phyloP scores from a whole-genome alignment of 257 asterid species.

The Solanum sitiens region DNA sequence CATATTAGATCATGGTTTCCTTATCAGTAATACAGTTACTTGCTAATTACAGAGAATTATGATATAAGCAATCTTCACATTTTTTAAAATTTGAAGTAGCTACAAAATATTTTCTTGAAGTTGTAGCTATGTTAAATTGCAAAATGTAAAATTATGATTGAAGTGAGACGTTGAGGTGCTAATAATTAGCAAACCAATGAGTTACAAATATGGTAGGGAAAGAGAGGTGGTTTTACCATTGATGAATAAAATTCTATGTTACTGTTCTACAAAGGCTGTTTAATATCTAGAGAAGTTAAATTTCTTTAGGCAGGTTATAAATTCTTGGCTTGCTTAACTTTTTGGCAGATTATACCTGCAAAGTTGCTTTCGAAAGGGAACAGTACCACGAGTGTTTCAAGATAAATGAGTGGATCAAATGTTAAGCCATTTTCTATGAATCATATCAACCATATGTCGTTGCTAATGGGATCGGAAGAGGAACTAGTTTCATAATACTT shows the following conservation, averaged over 20 bases:
- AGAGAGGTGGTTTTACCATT: neutral
- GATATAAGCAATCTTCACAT: neutral
- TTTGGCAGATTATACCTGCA: neutral
- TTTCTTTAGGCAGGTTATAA: neutral
- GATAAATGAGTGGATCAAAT: neutral
- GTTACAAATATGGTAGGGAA: neutral
- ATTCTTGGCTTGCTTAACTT: neutral
- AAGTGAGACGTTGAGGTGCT: neutral
- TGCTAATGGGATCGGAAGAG: neutral
- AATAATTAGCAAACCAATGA: neutral
- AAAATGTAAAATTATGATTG: neutral
- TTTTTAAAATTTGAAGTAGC: neutral
- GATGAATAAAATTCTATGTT: neutral
- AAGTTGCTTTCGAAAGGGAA: neutral
- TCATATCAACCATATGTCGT: neutral
- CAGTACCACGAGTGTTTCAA: neutral
- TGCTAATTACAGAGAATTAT: neutral
- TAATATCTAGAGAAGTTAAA: neutral
- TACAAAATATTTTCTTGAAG: neutral
- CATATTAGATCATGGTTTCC: neutral
- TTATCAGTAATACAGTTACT: neutral
- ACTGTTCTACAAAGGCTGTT: neutral
- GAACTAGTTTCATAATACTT: slow-evolving; percentile 13
- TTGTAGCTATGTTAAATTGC: neutral
- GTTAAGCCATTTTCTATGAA: neutral